These are phyloP conservation scores for Verbascum thapsus DNA, from an alignment of 257 asterid genomes.

Conservation along the genomic window DNA sequence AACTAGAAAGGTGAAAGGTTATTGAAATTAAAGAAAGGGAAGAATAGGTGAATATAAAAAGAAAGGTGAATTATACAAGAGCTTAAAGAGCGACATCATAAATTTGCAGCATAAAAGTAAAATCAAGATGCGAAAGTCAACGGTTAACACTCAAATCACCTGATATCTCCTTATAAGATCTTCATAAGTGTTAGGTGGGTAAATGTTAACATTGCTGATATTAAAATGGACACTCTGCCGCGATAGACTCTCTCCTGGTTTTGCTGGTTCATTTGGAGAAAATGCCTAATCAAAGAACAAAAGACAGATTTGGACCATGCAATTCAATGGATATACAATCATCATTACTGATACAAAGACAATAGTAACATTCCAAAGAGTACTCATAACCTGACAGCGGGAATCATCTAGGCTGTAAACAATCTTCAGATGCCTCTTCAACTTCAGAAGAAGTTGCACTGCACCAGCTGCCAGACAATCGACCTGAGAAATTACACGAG, in stretches of 20 bases:
- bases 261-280: constrained; percentile 79
- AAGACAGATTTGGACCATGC: constrained; percentile 18
- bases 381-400: constrained; percentile 78
- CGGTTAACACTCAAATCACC: constrained; percentile 48
- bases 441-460: constrained; percentile 82
- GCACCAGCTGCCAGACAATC: constrained; percentile 90
- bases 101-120: not conserved
- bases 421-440: constrained; percentile 94
- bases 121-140: constrained; percentile 3
- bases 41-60: no score
- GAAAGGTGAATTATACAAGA: no score
- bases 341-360: not conserved
- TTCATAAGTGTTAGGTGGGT: constrained; percentile 68
- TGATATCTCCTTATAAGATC: constrained; percentile 74
- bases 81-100: not conserved
- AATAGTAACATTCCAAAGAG: constrained; percentile 12
- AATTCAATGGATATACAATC: constrained; percentile 23
- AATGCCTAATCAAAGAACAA: constrained; percentile 54
- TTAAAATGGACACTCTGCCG: constrained; percentile 70
- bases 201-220: constrained; percentile 57
- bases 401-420: constrained; percentile 78
- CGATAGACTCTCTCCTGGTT: constrained; percentile 70
- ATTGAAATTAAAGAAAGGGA: no score
- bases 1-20: no score
- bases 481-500: constrained; percentile 59